Base-by-base conservation (phyloP, 257 asterid species). In the Solanum verrucosum region DNA sequence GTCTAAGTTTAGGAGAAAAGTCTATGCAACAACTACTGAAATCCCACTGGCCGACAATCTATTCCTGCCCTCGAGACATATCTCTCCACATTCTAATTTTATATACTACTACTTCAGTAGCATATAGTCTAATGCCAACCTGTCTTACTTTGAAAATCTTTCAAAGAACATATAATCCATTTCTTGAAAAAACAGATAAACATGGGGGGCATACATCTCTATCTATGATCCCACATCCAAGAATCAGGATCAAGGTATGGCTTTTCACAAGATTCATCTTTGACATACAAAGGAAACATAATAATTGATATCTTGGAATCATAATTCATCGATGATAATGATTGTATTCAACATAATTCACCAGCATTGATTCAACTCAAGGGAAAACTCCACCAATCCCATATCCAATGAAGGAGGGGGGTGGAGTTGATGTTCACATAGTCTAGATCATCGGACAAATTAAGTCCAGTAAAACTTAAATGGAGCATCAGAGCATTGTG, bases 111-210 rank as follows among this genome's bases (percentile, higher is more conserved):
- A 75, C 31, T 88, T 31, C 87, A 87, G 60, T 34, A 88, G 81
- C 79, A 72, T 86, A 89, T 56, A 87, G 91, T 91, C 93, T 88
- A 88, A 89, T 79, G 92, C 94, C 93, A 94, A 92, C 94, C 96
- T 93, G 94, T 91, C 93, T 92, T 87, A 86, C 90, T 87, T 92
- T 89, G 89, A 88, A 91, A 92, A 86, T 23, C 88, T 88, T 90
- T 90, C 88, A 77, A 86, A 89, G 74, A 88, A 88, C 92, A 93
- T 84, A 44, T 25, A 87, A 89, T 88, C 87, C 86, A 88, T 81
- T 88, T 89, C 88, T 91, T 87, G 90, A 88, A 91, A 91, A 90
- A 90, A 91, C 93, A 91, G 90, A 92, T 92, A 90, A 91, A 90
- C 93, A 92, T 75, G 87, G 88, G 88, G 87, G 27, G 79, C 89